A percentile compares a stretch with the other conserved stretches of the same genome.
Evolutionary conservation across 768 basidiomycete species (phyloP).

Genomic region (Lactarius akahatsu): DNA sequence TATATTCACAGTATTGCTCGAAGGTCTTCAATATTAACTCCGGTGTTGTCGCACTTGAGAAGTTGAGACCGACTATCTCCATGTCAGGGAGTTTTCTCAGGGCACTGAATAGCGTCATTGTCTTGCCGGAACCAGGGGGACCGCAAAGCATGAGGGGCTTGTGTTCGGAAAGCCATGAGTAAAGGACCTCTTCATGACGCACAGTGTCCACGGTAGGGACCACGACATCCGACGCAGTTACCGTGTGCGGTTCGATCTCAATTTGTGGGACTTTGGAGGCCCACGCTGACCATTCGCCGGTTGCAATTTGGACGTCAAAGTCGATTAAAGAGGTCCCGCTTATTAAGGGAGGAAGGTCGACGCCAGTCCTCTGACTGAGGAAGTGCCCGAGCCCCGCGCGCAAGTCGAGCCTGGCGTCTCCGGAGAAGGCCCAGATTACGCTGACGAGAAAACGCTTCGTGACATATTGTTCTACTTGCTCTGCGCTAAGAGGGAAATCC

Average conservation of each 20-base stretch:
- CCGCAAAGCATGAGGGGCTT: conserved; percentile 98
- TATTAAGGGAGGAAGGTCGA: conserved; percentile 79
- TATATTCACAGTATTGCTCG: conserved; percentile 98
- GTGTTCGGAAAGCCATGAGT: conserved; percentile 98
- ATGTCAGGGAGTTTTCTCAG: conserved; percentile 96
- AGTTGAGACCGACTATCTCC: conserved; percentile 98
- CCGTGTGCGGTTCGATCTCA: conserved; percentile 95
- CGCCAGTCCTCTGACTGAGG: conserved; percentile 77
- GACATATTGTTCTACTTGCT: conserved; percentile 88
- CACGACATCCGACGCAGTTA: conserved; percentile 94
- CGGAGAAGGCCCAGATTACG: conserved; percentile 97
- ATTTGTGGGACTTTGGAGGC: conserved; percentile 88
- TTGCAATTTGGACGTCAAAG: conserved; percentile 86
- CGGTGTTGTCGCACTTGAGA: conserved; percentile 97
- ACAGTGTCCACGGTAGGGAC: conserved; percentile 98
- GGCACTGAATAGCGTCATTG: conserved; percentile 98
- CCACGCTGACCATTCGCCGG: conserved; percentile 91
- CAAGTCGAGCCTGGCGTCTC: conserved; percentile 89
- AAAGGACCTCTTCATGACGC: conserved; percentile 96
- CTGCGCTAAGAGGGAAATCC: conserved; percentile 86
- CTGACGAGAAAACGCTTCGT: conserved; percentile 85
- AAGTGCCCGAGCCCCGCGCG: conserved; percentile 89
- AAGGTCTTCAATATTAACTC: conserved; percentile 99
- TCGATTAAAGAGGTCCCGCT: conserved; percentile 88
- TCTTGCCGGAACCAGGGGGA: conserved; percentile 99